Percentiles rank a stretch among this genome's conserved stretches.
phyloP scores from a whole-genome alignment of 2,329 filamentous ascomycete species.

The Beauveria caledonica region DNA sequence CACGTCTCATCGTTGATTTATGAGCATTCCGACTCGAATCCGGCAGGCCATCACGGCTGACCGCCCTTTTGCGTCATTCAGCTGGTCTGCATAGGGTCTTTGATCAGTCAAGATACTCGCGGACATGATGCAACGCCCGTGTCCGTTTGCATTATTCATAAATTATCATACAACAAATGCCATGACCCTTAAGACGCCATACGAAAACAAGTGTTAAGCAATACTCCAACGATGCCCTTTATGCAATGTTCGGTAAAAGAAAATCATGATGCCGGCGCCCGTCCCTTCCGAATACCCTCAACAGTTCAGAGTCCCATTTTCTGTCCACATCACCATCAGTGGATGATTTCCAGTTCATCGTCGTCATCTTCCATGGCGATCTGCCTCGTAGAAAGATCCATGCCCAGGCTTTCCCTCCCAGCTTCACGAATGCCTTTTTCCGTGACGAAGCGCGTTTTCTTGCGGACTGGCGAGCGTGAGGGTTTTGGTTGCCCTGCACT shows the following conservation, averaged over 20 bases:
- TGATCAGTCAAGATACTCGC: background rate
- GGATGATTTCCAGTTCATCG: conserved; percentile 44
- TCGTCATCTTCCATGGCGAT: conserved; percentile 31
- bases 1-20: background rate
- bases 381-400: conserved; percentile 32
- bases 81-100: background rate
- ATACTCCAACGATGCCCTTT: conserved; percentile 1
- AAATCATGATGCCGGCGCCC: background rate
- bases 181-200: background rate
- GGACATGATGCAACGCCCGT: background rate
- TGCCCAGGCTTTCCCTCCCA: conserved; percentile 63
- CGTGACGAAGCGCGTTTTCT: conserved; percentile 75
- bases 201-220: background rate
- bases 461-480: conserved; percentile 41
- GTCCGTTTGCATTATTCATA: background rate
- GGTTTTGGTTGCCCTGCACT: conserved; percentile 41
- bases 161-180: conserved; percentile 7
- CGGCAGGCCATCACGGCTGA: background rate
- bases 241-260: background rate
- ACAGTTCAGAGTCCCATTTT: background rate
- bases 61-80: background rate
- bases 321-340: conserved; percentile 14
- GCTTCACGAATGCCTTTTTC: conserved; percentile 70
- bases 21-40: background rate
- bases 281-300: background rate